Evolutionary conservation across 2,329 filamentous ascomycete species (phyloP), one percentile per base, ranked within the genome.

Genomic region (Aspergillus novoparasiticus): DNA sequence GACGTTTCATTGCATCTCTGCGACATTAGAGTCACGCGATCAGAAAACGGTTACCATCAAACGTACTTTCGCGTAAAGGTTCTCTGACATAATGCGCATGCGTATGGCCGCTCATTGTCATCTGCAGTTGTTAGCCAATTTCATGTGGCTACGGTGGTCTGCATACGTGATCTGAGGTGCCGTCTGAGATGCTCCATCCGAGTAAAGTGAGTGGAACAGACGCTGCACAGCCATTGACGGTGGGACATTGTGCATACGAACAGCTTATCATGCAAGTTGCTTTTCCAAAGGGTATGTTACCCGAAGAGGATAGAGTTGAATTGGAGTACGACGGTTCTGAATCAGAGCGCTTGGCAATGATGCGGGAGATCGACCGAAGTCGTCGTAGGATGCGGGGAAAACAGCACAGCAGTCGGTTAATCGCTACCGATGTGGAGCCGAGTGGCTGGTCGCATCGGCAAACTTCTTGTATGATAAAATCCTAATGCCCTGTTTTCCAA

Each of bases 151-250:
- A 57, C 2, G 28, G 34, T 26, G 30, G 12, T 2, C 32, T 28
- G 63, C 64, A 58, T 60, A 72, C 70, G 70, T 12, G 69, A 70
- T 16, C 63, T 61, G 5, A 63, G 46, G 58, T 72, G 70, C 0
- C 70, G 62, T 32, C 66, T 64, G 6, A 72, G 59, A 64, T 72
- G 70, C 41, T 72, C 70, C 4, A 65, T 57, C 3, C 70, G 70
- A 60, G 64, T 70, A 16, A 70, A 70, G 4, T 56, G 64, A 2
- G 67, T 54, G 3, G 51, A 56, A 26, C 70, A 72, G 46, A 65
- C 39, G 23, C 26, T 41, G 57, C 66, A 67, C 21, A 62, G 62
- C 64, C 61, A 66, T 51, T 55, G 63, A 26, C 45, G 51, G 19
- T 53, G 59, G 16, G 57, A 30, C 61, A 63, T 65, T 30, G 46